Evolutionary conservation across 805 yeast species (phyloP).

Genomic region (Wickerhamomyces kurtzmanii): DNA sequence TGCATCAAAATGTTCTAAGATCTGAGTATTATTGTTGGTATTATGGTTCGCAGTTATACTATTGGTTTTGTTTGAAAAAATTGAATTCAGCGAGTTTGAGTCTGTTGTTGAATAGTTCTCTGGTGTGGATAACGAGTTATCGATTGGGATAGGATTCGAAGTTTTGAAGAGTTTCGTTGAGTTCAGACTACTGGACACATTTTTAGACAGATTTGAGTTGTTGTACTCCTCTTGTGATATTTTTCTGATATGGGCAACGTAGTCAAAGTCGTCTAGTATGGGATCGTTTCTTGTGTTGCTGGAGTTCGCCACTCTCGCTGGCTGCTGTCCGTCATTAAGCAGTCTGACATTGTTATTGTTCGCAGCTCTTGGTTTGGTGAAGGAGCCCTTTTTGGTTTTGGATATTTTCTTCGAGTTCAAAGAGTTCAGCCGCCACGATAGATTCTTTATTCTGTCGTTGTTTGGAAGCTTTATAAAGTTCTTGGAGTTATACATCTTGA

Average conservation of each 20-base stretch:
- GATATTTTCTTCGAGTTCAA: background rate
- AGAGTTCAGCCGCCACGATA: constrained; percentile 5
- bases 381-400: background rate
- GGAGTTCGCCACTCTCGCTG: constrained; percentile 1
- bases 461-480: constrained; percentile 1
- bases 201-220: too few relatives aligned
- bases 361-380: background rate
- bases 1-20: too few relatives aligned
- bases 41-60: too few relatives aligned
- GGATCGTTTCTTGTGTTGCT: constrained; percentile 23
- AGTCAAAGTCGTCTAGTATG: constrained; percentile 47
- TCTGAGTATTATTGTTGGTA: too few relatives aligned
- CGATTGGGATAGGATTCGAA: too few relatives aligned
- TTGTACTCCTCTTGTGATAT: constrained; percentile 35
- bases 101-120: too few relatives aligned
- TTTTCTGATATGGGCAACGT: constrained; percentile 51
- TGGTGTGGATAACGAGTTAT: too few relatives aligned
- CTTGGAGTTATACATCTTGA: constrained; percentile 2
- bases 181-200: too few relatives aligned
- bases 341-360: background rate
- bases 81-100: too few relatives aligned
- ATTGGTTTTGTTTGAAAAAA: too few relatives aligned
- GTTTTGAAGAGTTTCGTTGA: too few relatives aligned
- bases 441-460: constrained; percentile 2
- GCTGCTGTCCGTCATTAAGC: background rate